Base-by-base conservation (phyloP, 208 protist genomes). In the Leishmania tropica region DNA sequence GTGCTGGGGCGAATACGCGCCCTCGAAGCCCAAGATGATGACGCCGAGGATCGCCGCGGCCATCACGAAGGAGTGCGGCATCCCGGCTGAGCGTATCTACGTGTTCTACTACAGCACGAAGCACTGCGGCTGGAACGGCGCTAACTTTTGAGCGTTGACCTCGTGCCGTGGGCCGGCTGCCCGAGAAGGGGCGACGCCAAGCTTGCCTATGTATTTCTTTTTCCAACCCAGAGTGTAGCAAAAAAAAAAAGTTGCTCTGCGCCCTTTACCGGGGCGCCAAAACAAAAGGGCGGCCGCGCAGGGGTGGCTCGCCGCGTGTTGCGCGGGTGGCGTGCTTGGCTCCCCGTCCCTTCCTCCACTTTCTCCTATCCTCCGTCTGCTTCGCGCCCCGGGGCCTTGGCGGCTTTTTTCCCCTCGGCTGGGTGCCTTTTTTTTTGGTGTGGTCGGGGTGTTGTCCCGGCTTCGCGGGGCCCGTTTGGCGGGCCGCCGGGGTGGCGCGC, bases 41-140 rank as follows among this genome's bases (percentile, higher is more conserved):
- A 86, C 87, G 19, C 35, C 86, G 76, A 68, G 78, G 54, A 83
- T 86, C 56, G 78, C 81, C 53, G 76, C 47, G n/a, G 83, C 78
- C 11, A 70, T 89, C 21, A 53, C 74, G 54, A 75, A 80, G 51
- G 79, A 79, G 53, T 78, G 68, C 40, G 84, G 87, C 76, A 78
- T 90, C 45, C 53, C 80, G 1, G 81, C 72, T 10, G 62, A 78
- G 47, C 87, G 87, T 47, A 83, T 87, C 40, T 89, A 83, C 77
- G 47, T 89, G 74, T 21, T 80, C 3, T 89, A 87, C 83, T 87
- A 81, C 79, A 75, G 51, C 53, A 82, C 83, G 48, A 42, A 84
- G 83, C 58, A 87, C 78, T 83, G 82, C 31, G 87, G 83, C 35
- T 87, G 81, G 80, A 83, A 84, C 47, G 87, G 87, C 42, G 28